Conservation (phyloP, 2,329 filamentous ascomycete genomes). For the Zymoseptoria crescenta region DNA sequence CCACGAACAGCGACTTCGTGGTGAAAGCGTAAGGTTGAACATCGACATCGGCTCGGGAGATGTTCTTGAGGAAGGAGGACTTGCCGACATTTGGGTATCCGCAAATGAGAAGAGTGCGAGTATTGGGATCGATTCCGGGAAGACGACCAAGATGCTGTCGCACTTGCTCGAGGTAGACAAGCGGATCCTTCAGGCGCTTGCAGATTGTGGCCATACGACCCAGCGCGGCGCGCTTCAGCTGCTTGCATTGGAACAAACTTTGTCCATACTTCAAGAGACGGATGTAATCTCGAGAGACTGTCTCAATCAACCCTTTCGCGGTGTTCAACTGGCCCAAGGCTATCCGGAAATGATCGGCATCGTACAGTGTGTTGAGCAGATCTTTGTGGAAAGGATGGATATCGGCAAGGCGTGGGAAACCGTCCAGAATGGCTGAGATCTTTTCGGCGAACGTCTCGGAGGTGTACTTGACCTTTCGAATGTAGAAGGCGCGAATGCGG, state of each 20-base stretch:
- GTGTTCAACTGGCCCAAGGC: constrained; percentile 93
- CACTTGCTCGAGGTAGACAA: constrained; percentile 92
- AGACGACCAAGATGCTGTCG: constrained; percentile 95
- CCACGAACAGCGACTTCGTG: constrained; percentile 93
- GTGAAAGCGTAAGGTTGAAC: constrained; percentile 98
- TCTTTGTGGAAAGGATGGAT: constrained; percentile 92
- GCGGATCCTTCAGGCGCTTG: constrained; percentile 86
- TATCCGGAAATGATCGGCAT: constrained; percentile 96
- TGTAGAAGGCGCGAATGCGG: constrained; percentile 92
- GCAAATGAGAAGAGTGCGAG: constrained; percentile 88
- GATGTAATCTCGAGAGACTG: constrained; percentile 91
- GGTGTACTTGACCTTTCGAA: constrained; percentile 96
- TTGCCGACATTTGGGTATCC: constrained; percentile 98
- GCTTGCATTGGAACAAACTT: constrained; percentile 97
- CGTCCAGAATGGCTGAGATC: constrained; percentile 80
- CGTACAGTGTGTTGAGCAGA: constrained; percentile 94
- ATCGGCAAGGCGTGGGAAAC: constrained; percentile 85
- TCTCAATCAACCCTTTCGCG: constrained; percentile 93
- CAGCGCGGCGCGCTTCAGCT: constrained; percentile 90
- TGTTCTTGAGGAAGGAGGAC: constrained; percentile 85
- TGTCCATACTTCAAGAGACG: constrained; percentile 94
- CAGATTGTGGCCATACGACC: constrained; percentile 98
- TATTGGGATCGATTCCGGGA: constrained; percentile 97
- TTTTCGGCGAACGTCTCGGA: constrained; percentile 96
- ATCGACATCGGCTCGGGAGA: constrained; percentile 91